Evolutionary conservation across 768 basidiomycete genomes (phyloP), one percentile per base, ranked within the genome.

Genomic region (Sistotremastrum niveocremeum): DNA sequence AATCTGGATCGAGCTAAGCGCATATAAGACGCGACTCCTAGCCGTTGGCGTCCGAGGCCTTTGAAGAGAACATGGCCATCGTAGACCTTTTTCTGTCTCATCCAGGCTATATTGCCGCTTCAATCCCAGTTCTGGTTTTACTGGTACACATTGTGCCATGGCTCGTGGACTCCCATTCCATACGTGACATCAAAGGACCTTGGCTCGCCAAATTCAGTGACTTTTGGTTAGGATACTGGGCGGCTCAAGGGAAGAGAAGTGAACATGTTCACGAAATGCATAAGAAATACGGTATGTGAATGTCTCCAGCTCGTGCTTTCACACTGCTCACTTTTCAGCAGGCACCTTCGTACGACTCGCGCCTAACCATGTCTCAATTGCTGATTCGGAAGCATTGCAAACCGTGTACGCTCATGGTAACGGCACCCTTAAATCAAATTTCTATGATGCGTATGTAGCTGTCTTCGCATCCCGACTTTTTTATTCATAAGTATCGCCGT

Each of bases 391-490:
- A 1, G 88, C 87, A 1, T 72, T 91, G 9, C 68, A 68, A 36
- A 57, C 78, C 47, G 69, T 93, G 9, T 90, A 90, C 55, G 87
- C 79, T 1, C 88, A 80, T 51, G 86, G 86, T 4, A 88, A 79
- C 47, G 87, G 88, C n/a, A 74, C 82, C 4, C 70, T 82, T 47
- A 90, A 89, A 56, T 75, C 79, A 10, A 57, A 73, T n/a, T 87
- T 86, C 60, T 86, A 83, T 57, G 79, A 83, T 47, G 77, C 76
- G 20, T 20, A 20, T 20, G 20, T 20, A 20, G 20, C 20, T 20
- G 20, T 20, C 20, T 20, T 9, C 30, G 8, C 31, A 47, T 37
- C 20, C 29, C 5, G 20, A 41, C 29, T 45, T 41, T 32, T 48
- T 54, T 45, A 40, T 49, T 34, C 34, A 37, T 8, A 11, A 60